Percentiles rank a stretch among this genome's conserved stretches.
These are phyloP conservation scores for Chrysoporthe cubensis DNA, from an alignment of 2,329 filamentous ascomycete genomes.

Conservation along the genomic window DNA sequence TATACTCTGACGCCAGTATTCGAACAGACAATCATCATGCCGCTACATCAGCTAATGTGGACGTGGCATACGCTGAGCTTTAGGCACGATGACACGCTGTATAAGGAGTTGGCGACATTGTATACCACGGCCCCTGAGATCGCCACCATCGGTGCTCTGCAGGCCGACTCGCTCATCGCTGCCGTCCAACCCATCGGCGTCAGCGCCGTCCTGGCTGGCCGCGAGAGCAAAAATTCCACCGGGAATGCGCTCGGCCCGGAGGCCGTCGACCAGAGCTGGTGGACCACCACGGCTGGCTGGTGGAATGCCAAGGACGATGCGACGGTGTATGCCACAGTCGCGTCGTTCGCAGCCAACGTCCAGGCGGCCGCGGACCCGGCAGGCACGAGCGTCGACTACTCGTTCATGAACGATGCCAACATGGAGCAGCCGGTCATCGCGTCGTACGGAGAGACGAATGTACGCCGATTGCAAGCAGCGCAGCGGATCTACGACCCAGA, in stretches of 20 bases:
- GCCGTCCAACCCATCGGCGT: conserved; percentile 38
- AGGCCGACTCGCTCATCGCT: conserved; percentile 36
- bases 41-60: conserved; percentile 26
- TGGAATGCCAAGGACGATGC: conserved; percentile 33
- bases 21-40: conserved; percentile 33
- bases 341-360: conserved; percentile 30
- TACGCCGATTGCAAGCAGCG: conserved; percentile 13
- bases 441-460: conserved; percentile 32
- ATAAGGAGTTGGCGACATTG: conserved; percentile 32
- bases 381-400: conserved; percentile 32
- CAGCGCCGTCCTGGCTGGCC: conserved; percentile 35
- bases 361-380: conserved; percentile 29
- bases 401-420: conserved; percentile 36
- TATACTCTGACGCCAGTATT: conserved; percentile 33
- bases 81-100: conserved; percentile 33
- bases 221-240: conserved; percentile 27
- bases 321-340: conserved; percentile 30
- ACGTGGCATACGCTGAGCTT: conserved; percentile 38
- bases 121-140: conserved; percentile 35
- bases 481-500: not conserved
- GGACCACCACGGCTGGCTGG: conserved; percentile 36
- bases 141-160: conserved; percentile 32
- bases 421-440: conserved; percentile 34
- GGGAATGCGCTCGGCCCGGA: conserved; percentile 39
- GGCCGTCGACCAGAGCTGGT: conserved; percentile 36